phyloP scores from a whole-genome alignment of 345 rosid genomes.

The Gossypium bickii region DNA sequence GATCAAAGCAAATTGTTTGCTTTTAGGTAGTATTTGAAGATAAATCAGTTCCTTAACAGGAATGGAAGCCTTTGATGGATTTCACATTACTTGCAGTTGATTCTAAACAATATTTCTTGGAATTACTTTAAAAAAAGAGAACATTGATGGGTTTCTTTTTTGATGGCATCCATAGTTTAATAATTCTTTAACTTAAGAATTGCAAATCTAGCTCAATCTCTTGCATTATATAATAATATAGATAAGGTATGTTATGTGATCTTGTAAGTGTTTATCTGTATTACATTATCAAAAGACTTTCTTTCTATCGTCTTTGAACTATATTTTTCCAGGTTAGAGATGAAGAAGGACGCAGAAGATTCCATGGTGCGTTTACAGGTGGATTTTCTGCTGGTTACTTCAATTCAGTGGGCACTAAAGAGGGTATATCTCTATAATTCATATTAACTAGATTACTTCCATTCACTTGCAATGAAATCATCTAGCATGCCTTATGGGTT shows the following conservation, averaged over 20 bases:
- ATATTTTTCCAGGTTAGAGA: constrained; percentile 63
- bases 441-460: not conserved
- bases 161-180: not conserved
- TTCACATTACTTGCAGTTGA: not conserved
- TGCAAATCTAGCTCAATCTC: too few relatives aligned
- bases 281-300: not conserved
- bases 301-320: constrained; percentile 5
- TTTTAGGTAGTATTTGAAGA: not conserved
- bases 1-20: not conserved
- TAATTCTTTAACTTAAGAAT: not conserved
- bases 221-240: not conserved
- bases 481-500: constrained; percentile 4
- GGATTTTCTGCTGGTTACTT: constrained; percentile 96
- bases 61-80: not conserved
- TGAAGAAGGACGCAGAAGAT: constrained; percentile 95
- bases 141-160: not conserved
- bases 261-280: not conserved
- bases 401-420: constrained; percentile 88
- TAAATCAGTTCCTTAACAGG: constrained; percentile 1
- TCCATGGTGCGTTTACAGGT: constrained; percentile 98
- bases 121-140: not conserved
- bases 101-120: not conserved
- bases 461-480: not conserved
- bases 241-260: not conserved
- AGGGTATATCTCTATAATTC: constrained; percentile 40